A percentile compares a stretch with the other conserved stretches of the same genome.
These are phyloP conservation scores for Salix koriyanagi DNA, from an alignment of 345 rosid genomes.

Conservation along the genomic window DNA sequence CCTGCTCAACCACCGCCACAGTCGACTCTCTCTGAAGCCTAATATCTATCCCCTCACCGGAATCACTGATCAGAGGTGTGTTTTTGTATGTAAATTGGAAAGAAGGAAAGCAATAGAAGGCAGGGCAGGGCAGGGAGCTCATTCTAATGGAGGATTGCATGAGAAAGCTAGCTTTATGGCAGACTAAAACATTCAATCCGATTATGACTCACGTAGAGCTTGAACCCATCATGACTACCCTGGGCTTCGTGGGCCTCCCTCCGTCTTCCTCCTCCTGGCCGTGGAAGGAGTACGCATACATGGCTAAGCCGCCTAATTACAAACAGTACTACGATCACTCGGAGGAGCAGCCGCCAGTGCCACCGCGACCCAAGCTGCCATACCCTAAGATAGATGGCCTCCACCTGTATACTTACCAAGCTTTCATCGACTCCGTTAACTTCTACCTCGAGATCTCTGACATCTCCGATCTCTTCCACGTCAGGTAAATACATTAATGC, in stretches of 20 bases:
- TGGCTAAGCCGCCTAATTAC: neutral
- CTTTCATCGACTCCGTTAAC: conserved; percentile 49
- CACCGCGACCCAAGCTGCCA: conserved; percentile 37
- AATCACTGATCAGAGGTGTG: too few relatives aligned
- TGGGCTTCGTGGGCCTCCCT: conserved; percentile 42
- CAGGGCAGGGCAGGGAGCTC: neutral
- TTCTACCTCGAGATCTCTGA: conserved; percentile 41
- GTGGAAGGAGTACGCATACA: conserved; percentile 42
- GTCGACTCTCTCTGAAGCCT: too few relatives aligned
- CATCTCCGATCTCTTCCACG: conserved; percentile 44
- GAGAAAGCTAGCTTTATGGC: conserved; percentile 56
- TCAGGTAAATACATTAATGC: conserved; percentile 24
- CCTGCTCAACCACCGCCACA: neutral
- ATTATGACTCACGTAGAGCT: conserved; percentile 46
- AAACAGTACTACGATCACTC: neutral
- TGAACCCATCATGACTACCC: conserved; percentile 39
- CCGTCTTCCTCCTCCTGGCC: neutral
- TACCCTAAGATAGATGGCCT: conserved; percentile 55
- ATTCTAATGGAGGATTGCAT: conserved; percentile 27
- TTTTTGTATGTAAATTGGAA: too few relatives aligned
- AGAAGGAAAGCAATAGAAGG: neutral
- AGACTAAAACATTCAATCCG: conserved; percentile 51
- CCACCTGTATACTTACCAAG: conserved; percentile 40
- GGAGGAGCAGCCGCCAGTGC: conserved; percentile 11
- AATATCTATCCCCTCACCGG: too few relatives aligned